Conservation (phyloP, 805 yeast genomes). For the Saccharomycopsis oosterbeekiorum region DNA sequence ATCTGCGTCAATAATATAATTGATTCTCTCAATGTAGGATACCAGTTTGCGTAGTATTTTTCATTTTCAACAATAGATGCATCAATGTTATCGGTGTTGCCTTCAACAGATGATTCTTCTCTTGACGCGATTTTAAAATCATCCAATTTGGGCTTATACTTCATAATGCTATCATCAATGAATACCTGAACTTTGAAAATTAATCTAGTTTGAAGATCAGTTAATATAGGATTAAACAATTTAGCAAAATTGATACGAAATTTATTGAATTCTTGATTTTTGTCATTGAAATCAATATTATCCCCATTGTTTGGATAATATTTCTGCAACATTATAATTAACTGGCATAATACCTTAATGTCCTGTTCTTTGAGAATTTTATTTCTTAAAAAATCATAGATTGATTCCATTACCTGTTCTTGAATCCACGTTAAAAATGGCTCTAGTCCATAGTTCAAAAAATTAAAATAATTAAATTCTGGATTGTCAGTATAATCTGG, state of each 20-base stretch:
- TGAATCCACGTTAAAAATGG: conserved; percentile 49
- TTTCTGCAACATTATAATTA: conserved; percentile 58
- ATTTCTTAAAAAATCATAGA: conserved; percentile 62
- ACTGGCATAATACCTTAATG: conserved; percentile 61
- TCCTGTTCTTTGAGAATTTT: conserved; percentile 60
- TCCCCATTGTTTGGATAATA: conserved; percentile 46
- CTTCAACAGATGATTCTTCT: neutral
- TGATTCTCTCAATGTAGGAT: conserved; percentile 65
- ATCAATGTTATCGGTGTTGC: neutral
- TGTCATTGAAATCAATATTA: conserved; percentile 22
- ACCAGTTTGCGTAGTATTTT: conserved; percentile 35
- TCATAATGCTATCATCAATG: conserved; percentile 58
- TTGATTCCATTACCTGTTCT: conserved; percentile 54
- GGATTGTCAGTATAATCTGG: conserved; percentile 14
- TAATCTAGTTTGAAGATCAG: conserved; percentile 71
- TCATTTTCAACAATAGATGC: conserved; percentile 4
- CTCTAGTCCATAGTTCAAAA: conserved; percentile 14
- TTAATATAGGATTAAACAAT: conserved; percentile 59
- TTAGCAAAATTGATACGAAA: conserved; percentile 39
- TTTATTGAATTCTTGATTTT: conserved; percentile 22
- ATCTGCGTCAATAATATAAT: conserved; percentile 63
- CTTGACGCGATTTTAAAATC: conserved; percentile 39
- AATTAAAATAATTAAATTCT: conserved; percentile 14
- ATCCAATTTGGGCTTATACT: conserved; percentile 55
- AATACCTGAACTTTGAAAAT: conserved; percentile 69